A percentile compares a stretch with the other conserved stretches of the same genome.
Conservation (phyloP, 2,329 filamentous ascomycete genomes). For the Sporothrix pseudoabietina region DNA sequence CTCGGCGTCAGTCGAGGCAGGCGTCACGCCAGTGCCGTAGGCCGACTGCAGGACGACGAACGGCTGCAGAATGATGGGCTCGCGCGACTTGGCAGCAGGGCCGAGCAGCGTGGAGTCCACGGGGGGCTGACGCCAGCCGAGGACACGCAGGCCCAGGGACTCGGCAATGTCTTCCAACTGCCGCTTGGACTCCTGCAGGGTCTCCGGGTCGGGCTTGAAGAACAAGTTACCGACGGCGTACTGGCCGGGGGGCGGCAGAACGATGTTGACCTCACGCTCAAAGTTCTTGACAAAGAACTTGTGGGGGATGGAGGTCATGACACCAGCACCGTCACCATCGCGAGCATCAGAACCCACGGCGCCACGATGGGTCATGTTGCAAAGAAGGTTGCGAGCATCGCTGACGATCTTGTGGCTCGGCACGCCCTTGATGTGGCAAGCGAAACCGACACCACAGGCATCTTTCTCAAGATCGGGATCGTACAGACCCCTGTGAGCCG, state of each 20-base stretch:
- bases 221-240: constrained; percentile 98
- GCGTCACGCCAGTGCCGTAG: constrained; percentile 79
- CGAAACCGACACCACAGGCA: constrained; percentile 99
- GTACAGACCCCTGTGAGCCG: constrained; percentile 70
- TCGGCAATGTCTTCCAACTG: constrained; percentile 94
- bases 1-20: constrained; percentile 75
- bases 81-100: constrained; percentile 87
- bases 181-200: constrained; percentile 84
- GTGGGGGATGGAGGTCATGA: constrained; percentile 99
- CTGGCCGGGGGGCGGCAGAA: constrained; percentile 84
- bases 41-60: constrained; percentile 86
- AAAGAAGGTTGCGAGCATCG: constrained; percentile 91
- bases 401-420: constrained; percentile 97
- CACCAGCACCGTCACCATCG: constrained; percentile 96
- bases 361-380: constrained; percentile 99
- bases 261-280: constrained; percentile 83
- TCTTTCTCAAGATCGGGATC: constrained; percentile 96
- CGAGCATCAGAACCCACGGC: constrained; percentile 96
- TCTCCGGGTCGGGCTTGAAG: constrained; percentile 94
- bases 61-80: constrained; percentile 93
- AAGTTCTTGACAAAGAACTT: constrained; percentile 99
- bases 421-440: constrained; percentile 97
- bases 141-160: constrained; percentile 80
- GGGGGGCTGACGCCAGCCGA: constrained; percentile 96
- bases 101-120: constrained; percentile 91